Conservation (phyloP, 1,139 yeast species). For the Pichia sp. region DNA sequence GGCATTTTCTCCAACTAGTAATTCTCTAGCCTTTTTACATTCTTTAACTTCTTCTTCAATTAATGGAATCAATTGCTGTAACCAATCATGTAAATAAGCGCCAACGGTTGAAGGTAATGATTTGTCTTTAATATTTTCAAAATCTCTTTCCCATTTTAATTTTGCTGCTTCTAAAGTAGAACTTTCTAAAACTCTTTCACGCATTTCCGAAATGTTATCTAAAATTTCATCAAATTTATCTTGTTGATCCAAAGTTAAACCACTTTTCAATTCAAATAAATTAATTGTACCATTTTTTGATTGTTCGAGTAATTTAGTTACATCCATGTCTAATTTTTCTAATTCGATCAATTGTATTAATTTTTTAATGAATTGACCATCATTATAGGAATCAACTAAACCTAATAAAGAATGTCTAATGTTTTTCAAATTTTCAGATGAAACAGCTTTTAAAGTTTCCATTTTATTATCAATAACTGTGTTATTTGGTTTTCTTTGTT, state of each 20-base stretch:
- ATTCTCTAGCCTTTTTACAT: conserved; percentile 36
- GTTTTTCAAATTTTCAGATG: conserved; percentile 72
- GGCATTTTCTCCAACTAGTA: conserved; percentile 16
- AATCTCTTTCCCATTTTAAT: conserved; percentile 82
- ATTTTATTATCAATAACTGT: conserved; percentile 46
- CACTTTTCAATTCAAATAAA: conserved; percentile 58
- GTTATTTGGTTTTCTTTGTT: conserved; percentile 12
- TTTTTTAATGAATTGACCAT: conserved; percentile 22
- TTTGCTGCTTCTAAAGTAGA: conserved; percentile 80
- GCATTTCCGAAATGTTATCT: conserved; percentile 60
- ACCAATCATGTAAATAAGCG: conserved; percentile 74
- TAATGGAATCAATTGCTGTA: conserved; percentile 59
- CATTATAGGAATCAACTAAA: conserved; percentile 32
- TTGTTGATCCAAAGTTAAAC: conserved; percentile 46
- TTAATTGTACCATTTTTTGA: conserved; percentile 36
- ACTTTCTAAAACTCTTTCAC: conserved; percentile 72
- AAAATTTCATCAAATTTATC: conserved; percentile 55
- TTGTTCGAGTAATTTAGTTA: conserved; percentile 25
- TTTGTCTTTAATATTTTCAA: conserved; percentile 54
- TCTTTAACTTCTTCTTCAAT: conserved; percentile 57
- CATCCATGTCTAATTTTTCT: conserved; percentile 32
- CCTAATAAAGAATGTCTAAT: conserved; percentile 77
- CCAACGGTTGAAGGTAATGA: conserved; percentile 56
- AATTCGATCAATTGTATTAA: conserved; percentile 20
- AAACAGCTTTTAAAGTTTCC: conserved; percentile 55